Evolutionary conservation across 768 basidiomycete species (phyloP), one percentile per base, ranked within the genome.

Genomic region (Pisolithus albus): DNA sequence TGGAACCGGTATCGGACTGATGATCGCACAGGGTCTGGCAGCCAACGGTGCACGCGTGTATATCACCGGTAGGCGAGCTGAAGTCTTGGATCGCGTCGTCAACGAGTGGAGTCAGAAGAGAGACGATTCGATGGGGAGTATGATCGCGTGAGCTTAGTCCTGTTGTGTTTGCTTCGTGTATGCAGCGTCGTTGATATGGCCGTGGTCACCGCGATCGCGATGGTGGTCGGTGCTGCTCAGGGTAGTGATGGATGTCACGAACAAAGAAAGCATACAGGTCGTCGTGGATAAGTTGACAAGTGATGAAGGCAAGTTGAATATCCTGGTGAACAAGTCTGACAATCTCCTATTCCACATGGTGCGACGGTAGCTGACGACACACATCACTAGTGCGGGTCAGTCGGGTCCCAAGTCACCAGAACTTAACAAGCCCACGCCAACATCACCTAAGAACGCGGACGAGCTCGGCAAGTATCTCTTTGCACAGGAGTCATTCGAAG

Each of bases 31-130:
- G 49, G 88, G 86, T 5, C 75, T 91, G 11, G 88, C 88, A 15
- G 75, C 82, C 26, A 85, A 83, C 58, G 87, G 88, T 1, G 87
- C 88, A 13, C 85, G 81, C 57, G 88, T 89, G 15, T 92, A 91
- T 61, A 86, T 91, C 58, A 83, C 81, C 3, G 84, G 86, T 16
- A 73, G 88, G 37, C 77, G 89, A 43, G 65, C 75, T 44, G 79
- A 83, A 5, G 80, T 86, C 3, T 74, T 92, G 19, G 74, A 85
- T 59, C 77, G 72, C 55, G 72, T 77, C 15, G 70, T 75, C n/a
- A 68, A 72, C 42, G 70, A 70, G 9, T 81, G 78, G 75, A 71
- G 74, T 47, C 61, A 59, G 52, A 61, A 63, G 46, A 71, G 68
- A 49, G 56, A 61, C 15, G 66, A 61, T 19, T 59, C 52, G 42